Base-by-base conservation (phyloP, 768 basidiomycete species). In the Artomyces pyxidatus region DNA sequence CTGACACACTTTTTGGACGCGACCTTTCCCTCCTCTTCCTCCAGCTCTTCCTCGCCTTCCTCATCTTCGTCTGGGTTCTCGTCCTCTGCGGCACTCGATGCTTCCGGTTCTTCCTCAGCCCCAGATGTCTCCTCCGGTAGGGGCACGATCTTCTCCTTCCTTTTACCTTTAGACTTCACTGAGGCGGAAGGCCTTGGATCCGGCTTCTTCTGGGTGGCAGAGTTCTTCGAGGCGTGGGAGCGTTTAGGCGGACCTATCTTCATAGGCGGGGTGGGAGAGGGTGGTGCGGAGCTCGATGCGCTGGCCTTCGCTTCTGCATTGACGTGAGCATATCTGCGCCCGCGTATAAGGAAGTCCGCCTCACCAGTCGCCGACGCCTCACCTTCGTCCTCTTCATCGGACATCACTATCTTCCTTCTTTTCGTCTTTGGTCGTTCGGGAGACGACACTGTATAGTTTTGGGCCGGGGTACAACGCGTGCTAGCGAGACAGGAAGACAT, bases 1-100 rank as follows among this genome's bases (percentile, higher is more conserved):
- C 37, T 27, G 29, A 48, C 72, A 45, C 54, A 87, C 91, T 71
- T 80, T 59, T 87, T 85, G 0, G 81, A 79, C 3, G 82, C 80
- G n/a, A 67, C 68, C 16, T 72, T 72, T 21, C 68, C 74, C 17
- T 72, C 75, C 17, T 73, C 72, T 23, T 69, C 69, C 2, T 65
- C 66, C 35, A 62, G 60, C 22, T 69, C 72, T 12, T 70, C 71
- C 50, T 73, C 73, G 10, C 61, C 70, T 40, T 71, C 71, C 32
- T 57, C 64, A n/a, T 49, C 32, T 5, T 41, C 38, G 40, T 58
- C 61, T 25, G 43, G 40, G n/a, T n/a, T n/a, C 26, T 35, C 37
- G 37, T 25, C 49, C 19, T 69, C 68, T 35, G 65, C 64, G 22
- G 51, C 49, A 17, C 32, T 38, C 3, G 49, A 56, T 3, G 45